phyloP scores from a whole-genome alignment of 1,139 yeast species.

The Debaryomyces udenii region DNA sequence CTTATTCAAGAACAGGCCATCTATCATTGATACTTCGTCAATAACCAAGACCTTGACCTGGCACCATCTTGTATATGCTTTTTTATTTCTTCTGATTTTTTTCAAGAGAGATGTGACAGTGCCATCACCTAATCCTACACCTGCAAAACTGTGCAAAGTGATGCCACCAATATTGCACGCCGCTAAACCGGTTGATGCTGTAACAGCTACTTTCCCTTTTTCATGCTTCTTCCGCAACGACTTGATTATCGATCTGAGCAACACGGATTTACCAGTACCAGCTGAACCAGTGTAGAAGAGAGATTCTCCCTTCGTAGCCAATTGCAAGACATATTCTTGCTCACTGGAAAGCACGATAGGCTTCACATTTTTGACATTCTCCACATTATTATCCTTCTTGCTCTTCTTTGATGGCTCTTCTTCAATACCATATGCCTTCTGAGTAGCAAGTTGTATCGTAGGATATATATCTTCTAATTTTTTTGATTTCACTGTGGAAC shows the following conservation, averaged over 20 bases:
- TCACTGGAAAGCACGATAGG: constrained; percentile 45
- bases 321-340: constrained; percentile 42
- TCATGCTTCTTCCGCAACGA: constrained; percentile 52
- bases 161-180: constrained; percentile 91
- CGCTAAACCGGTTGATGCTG: constrained; percentile 92
- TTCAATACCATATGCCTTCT: constrained; percentile 10
- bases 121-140: constrained; percentile 72
- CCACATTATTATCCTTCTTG: background rate
- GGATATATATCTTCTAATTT: constrained; percentile 12
- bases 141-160: constrained; percentile 84
- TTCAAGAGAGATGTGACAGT: constrained; percentile 44
- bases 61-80: constrained; percentile 63
- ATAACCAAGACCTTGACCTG: constrained; percentile 65
- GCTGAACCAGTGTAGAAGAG: constrained; percentile 94
- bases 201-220: constrained; percentile 66
- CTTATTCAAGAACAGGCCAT: constrained; percentile 72
- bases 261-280: constrained; percentile 91
- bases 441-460: constrained; percentile 17
- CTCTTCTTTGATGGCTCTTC: background rate
- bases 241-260: constrained; percentile 70
- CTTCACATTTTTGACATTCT: constrained; percentile 28
- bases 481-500: constrained; percentile 5
- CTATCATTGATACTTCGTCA: constrained; percentile 91
- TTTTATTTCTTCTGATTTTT: constrained; percentile 58
- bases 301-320: constrained; percentile 50